Percentiles rank a stretch among this genome's conserved stretches.
phyloP scores from a whole-genome alignment of 768 basidiomycete genomes.

The Hericium alpestre region DNA sequence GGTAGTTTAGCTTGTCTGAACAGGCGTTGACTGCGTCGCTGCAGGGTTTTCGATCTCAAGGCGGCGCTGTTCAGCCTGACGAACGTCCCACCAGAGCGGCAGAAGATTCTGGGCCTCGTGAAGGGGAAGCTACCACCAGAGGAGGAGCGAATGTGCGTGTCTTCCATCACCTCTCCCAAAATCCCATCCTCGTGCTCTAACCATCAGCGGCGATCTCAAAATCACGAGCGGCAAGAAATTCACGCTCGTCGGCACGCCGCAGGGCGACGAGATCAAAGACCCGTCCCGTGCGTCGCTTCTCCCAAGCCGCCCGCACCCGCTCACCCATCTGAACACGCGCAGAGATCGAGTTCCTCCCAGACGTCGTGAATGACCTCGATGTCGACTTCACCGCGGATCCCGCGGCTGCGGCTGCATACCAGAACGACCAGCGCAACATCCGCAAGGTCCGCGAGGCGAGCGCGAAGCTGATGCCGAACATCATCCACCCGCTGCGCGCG shows the following conservation, averaged over 20 bases:
- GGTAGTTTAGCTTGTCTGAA: neutral
- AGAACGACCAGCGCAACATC: slow-evolving; percentile 70
- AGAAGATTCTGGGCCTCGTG: slow-evolving; percentile 80
- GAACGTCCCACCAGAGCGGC: slow-evolving; percentile 70
- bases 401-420: slow-evolving; percentile 46
- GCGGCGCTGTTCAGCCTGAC: slow-evolving; percentile 55
- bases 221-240: slow-evolving; percentile 61
- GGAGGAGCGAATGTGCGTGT: slow-evolving; percentile 47
- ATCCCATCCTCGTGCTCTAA: slow-evolving; percentile 1
- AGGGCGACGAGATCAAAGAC: slow-evolving; percentile 79
- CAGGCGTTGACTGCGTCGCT: neutral
- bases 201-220: slow-evolving; percentile 44
- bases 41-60: slow-evolving; percentile 76
- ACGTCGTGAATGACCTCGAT: slow-evolving; percentile 74
- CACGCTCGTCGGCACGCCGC: slow-evolving; percentile 76
- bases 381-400: slow-evolving; percentile 63
- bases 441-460: slow-evolving; percentile 72
- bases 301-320: neutral
- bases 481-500: slow-evolving; percentile 66
- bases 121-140: slow-evolving; percentile 78
- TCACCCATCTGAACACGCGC: neutral
- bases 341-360: slow-evolving; percentile 60
- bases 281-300: slow-evolving; percentile 38
- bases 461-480: slow-evolving; percentile 48
- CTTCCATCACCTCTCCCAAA: neutral